Conservation (phyloP, 192 early-diverging fungal genomes). For the Blastocladiella britannica region DNA sequence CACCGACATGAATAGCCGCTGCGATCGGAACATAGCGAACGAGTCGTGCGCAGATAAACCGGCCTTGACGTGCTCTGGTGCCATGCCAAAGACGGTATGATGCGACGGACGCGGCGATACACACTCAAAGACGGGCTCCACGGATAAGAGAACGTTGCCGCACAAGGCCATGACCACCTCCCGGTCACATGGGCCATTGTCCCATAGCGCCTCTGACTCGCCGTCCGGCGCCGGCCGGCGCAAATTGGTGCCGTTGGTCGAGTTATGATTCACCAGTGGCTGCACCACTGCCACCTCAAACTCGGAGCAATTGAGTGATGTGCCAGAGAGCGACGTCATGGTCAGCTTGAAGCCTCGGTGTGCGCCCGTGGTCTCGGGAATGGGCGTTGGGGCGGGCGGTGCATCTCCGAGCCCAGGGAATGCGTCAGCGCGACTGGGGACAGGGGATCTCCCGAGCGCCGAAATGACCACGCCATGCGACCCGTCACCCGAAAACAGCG, state of each 20-base stretch:
- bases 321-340: neutral
- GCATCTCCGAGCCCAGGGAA: too few species aligned
- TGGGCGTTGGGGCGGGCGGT: too few species aligned
- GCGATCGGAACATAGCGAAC: neutral
- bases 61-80: neutral
- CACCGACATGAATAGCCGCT: too few species aligned
- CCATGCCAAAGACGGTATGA: neutral
- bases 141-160: neutral
- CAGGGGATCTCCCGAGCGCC: neutral
- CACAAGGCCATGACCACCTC: neutral
- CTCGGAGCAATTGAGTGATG: neutral
- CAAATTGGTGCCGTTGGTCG: too few species aligned
- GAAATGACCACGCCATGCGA: neutral
- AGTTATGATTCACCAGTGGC: neutral
- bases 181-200: too few species aligned
- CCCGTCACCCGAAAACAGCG: neutral
- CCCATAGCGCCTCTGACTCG: too few species aligned
- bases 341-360: neutral
- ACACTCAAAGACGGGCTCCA: neutral
- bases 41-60: neutral
- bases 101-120: neutral
- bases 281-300: neutral
- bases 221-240: too few species aligned
- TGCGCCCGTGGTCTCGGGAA: too few species aligned
- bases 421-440: too few species aligned